phyloP scores from a whole-genome alignment of 805 yeast species.

The Candida palmyrensis region DNA sequence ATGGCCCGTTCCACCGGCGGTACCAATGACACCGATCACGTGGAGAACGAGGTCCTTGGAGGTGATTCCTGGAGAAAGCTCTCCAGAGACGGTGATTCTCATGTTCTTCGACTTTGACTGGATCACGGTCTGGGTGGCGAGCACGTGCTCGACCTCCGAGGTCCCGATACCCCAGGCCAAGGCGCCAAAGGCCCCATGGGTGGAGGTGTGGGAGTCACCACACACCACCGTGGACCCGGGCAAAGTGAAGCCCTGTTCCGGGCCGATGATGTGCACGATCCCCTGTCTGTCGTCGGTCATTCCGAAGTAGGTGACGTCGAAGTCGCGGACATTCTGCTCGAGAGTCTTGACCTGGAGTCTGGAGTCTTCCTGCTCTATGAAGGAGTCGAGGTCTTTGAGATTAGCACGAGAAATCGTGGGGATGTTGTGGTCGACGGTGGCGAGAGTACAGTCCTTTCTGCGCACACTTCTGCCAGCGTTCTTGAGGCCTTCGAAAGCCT shows the following conservation, averaged over 20 bases:
- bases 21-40: conserved; percentile 94
- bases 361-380: conserved; percentile 88
- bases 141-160: conserved; percentile 97
- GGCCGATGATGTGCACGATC: conserved; percentile 97
- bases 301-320: conserved; percentile 88
- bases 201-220: conserved; percentile 98
- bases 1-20: conserved; percentile 98
- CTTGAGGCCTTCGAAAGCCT: conserved; percentile 93
- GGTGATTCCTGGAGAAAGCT: conserved; percentile 81
- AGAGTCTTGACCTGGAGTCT: conserved; percentile 87
- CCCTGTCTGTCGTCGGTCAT: conserved; percentile 96
- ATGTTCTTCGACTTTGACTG: conserved; percentile 95
- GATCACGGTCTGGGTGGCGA: conserved; percentile 94
- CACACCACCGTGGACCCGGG: conserved; percentile 99
- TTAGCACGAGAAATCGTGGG: conserved; percentile 86
- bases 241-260: conserved; percentile 96
- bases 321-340: conserved; percentile 87
- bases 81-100: conserved; percentile 84
- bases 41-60: conserved; percentile 94
- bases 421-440: conserved; percentile 95
- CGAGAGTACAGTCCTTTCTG: conserved; percentile 88
- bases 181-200: conserved; percentile 98
- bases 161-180: conserved; percentile 99
- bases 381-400: conserved; percentile 68
- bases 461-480: conserved; percentile 87